These are phyloP conservation scores for Rhodotorula sp. DNA, from an alignment of 1,284 basidiomycete species.

Conservation along the genomic window DNA sequence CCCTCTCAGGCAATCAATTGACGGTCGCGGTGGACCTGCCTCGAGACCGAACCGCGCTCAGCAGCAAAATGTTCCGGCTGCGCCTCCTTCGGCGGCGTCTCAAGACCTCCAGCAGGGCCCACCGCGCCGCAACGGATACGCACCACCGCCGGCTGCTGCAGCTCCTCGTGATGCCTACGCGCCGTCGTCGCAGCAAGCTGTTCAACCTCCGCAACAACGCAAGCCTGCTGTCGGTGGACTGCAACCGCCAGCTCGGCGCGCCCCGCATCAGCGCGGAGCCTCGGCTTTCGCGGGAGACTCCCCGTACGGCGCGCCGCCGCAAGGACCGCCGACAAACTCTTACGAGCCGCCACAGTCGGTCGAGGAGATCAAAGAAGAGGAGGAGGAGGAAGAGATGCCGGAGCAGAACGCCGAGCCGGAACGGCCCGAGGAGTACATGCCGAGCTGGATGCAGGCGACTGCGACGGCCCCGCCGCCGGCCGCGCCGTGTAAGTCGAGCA, in stretches of 20 bases:
- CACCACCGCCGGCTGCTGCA: constrained; percentile 11
- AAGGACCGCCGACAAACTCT: constrained; percentile 13
- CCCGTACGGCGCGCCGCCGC: constrained; percentile 32
- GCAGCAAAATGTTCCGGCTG: background rate
- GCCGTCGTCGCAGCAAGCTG: constrained; percentile 12
- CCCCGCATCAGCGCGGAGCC: constrained; percentile 34
- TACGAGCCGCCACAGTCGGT: constrained; percentile 27
- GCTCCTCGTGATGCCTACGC: constrained; percentile 7
- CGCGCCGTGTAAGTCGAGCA: constrained; percentile 3
- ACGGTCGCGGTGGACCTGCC: background rate
- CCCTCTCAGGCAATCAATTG: constrained; percentile 11
- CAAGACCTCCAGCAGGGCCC: background rate
- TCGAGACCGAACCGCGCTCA: background rate
- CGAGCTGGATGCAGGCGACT: constrained; percentile 32
- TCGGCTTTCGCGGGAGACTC: constrained; percentile 36
- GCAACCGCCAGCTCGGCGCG: constrained; percentile 27
- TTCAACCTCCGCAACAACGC: constrained; percentile 17
- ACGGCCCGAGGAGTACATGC: constrained; percentile 17
- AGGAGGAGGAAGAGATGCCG: constrained; percentile 17
- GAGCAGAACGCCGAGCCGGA: background rate
- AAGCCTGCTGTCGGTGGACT: constrained; percentile 12
- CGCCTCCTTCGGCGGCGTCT: background rate
- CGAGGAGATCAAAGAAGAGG: constrained; percentile 25
- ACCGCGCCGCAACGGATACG: background rate
- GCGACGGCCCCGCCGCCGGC: background rate